phyloP scores from a whole-genome alignment of 768 basidiomycete species.

The Daedaleopsis nitida region DNA sequence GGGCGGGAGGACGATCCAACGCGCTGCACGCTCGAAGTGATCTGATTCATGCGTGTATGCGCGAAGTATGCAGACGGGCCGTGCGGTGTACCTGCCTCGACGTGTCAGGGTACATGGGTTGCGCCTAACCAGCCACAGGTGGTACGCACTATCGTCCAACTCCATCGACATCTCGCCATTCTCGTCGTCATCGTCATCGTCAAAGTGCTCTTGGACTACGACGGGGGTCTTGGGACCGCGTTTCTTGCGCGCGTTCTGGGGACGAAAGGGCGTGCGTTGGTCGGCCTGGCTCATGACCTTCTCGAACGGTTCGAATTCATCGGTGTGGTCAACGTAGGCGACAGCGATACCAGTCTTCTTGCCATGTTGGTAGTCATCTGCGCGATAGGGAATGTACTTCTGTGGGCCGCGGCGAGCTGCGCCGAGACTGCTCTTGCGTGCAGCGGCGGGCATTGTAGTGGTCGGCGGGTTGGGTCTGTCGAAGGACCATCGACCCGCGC shows the following conservation, averaged over 20 bases:
- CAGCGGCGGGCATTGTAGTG: conserved; percentile 31
- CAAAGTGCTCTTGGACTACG: conserved; percentile 23
- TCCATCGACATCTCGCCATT: conserved; percentile 82
- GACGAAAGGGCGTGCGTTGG: conserved; percentile 60
- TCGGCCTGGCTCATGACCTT: conserved; percentile 72
- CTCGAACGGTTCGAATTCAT: conserved; percentile 83
- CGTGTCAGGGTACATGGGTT: conserved; percentile 2
- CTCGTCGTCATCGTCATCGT: conserved; percentile 47
- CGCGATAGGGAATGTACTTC: conserved; percentile 77
- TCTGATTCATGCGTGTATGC: conserved; percentile 26
- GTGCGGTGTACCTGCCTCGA: conserved; percentile 26
- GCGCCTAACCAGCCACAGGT: background rate
- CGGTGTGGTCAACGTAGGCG: conserved; percentile 67
- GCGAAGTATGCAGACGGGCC: conserved; percentile 35
- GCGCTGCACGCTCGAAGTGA: conserved; percentile 34
- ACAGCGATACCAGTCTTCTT: conserved; percentile 81
- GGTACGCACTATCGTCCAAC: conserved; percentile 62
- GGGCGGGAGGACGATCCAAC: conserved; percentile 34
- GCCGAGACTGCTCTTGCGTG: conserved; percentile 43
- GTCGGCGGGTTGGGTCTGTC: background rate
- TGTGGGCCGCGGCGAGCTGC: conserved; percentile 54
- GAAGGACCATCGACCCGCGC: background rate
- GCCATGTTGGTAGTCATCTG: conserved; percentile 74
- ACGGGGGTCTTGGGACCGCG: conserved; percentile 33
- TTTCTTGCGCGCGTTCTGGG: conserved; percentile 47